Conservation (phyloP, 106 monocot species). For the Posidonia australis region DNA sequence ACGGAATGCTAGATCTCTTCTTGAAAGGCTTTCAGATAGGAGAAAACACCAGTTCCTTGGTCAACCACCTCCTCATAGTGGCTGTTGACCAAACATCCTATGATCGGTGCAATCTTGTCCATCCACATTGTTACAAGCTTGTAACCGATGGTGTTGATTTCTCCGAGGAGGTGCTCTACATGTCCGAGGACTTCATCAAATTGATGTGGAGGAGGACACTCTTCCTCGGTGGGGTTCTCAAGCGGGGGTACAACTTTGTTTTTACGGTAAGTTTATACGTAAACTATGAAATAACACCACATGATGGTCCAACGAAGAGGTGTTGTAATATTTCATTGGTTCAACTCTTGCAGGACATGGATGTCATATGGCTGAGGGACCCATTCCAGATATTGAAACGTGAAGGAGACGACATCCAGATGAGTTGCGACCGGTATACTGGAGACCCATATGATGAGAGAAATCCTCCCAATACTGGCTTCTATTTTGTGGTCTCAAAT, state of each 20-base stretch:
- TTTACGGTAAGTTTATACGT: slow-evolving; percentile 25
- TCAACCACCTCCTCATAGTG: slow-evolving; percentile 29
- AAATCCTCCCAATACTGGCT: slow-evolving; percentile 52
- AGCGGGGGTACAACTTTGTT: slow-evolving; percentile 29
- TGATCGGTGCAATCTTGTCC: slow-evolving; percentile 16
- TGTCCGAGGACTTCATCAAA: slow-evolving; percentile 17
- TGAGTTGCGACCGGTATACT: slow-evolving; percentile 41
- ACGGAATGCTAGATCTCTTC: slow-evolving; percentile 58
- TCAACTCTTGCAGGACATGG: slow-evolving; percentile 44
- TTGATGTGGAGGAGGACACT: slow-evolving; percentile 38
- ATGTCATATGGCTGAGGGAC: slow-evolving; percentile 47
- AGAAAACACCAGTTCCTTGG: slow-evolving; percentile 18
- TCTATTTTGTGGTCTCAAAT: slow-evolving; percentile 48
- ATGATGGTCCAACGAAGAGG: too few relatives aligned
- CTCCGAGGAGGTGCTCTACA: slow-evolving; percentile 18
- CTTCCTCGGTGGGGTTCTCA: slow-evolving; percentile 28
- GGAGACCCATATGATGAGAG: slow-evolving; percentile 28
- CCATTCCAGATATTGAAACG: slow-evolving; percentile 21
- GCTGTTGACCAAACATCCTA: slow-evolving; percentile 25
- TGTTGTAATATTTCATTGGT: too few relatives aligned
- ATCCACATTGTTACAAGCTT: slow-evolving; percentile 31
- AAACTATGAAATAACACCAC: too few relatives aligned
- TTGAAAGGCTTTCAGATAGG: slow-evolving; percentile 21
- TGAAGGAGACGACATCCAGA: slow-evolving; percentile 35
- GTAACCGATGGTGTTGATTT: slow-evolving; percentile 14